Conservation (phyloP, 2,329 filamentous ascomycete genomes). For the Curvularia hawaiiensis region DNA sequence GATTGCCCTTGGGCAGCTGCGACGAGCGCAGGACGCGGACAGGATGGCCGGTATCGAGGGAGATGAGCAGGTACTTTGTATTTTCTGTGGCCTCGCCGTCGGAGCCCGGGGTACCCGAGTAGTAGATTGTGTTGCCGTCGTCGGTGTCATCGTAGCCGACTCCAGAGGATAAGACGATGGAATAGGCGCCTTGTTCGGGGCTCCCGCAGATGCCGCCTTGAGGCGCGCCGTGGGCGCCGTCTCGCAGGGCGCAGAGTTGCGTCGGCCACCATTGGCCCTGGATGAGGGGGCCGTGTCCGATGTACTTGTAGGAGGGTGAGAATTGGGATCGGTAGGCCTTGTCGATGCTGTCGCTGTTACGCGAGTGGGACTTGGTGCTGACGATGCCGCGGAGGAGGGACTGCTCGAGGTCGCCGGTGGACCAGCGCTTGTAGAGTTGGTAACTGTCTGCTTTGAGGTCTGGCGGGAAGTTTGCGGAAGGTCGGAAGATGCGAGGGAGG, state of each 20-base stretch:
- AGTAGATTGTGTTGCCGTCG: conserved; percentile 55
- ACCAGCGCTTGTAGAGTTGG: conserved; percentile 56
- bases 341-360: conserved; percentile 36
- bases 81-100: conserved; percentile 38
- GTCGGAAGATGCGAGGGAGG: conserved; percentile 49
- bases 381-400: conserved; percentile 55
- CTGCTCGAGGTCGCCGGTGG: conserved; percentile 47
- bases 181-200: conserved; percentile 55
- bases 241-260: conserved; percentile 57
- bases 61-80: conserved; percentile 53
- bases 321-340: conserved; percentile 23
- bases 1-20: conserved; percentile 45
- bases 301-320: conserved; percentile 34
- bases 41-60: conserved; percentile 37
- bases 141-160: conserved; percentile 56
- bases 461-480: conserved; percentile 45
- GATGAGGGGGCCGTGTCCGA: conserved; percentile 50
- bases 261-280: conserved; percentile 62
- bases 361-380: conserved; percentile 22
- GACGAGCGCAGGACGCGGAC: conserved; percentile 59
- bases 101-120: conserved; percentile 58
- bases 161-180: conserved; percentile 59
- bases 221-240: conserved; percentile 59
- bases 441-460: conserved; percentile 56
- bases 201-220: conserved; percentile 58